Evolutionary conservation across 1,284 basidiomycete genomes (phyloP), one percentile per base, ranked within the genome.

Genomic region (Athelia psychrophila): DNA sequence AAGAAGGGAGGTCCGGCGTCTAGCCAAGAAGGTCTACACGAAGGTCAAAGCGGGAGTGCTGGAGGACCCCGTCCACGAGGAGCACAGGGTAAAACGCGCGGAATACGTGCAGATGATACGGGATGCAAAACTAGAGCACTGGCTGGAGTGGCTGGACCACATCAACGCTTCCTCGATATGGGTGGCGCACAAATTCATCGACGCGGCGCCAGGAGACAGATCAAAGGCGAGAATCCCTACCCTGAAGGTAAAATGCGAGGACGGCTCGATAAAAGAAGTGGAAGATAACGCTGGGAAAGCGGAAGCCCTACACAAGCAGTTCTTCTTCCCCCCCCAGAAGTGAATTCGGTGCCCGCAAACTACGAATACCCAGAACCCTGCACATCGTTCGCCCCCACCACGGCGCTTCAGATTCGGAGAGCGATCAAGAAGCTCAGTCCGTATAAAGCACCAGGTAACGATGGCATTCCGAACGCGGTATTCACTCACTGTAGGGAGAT

Each of bases 381-480:
- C 19, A 20, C 9, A 46, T 9, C 22, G 4, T 24, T 23, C 16
- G 10, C 8, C 6, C 8, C 9, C 5, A 27, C 24, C 10, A 46
- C 44, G 20, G 12, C 15, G n/a, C 6, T 23, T 6, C 44, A 46
- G 22, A 10, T 46, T 6, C 9, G 24, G 15, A n/a, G 44, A 9
- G 22, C 10, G 10, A 27, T 46, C 22, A 46, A 23, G 24, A 48
- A 55, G 0, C 56, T 65, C 0, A 53, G 52, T 2, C 60, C 66
- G 0, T 68, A 64, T 60, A 78, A 78, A 44, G 74, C 69, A 0
- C 60, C 69, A 0, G 67, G 70, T 0, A 64, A 66, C 0, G 69
- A 70, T 38, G 60, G 61, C 0, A 61, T 71, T 4, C 64, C 71
- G 0, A 77, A 76, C 52, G 55, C 62, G 9, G 67, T 75, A 1